Evolutionary conservation across 257 asterid species (phyloP).

Genomic region (Perilla frutescens): DNA sequence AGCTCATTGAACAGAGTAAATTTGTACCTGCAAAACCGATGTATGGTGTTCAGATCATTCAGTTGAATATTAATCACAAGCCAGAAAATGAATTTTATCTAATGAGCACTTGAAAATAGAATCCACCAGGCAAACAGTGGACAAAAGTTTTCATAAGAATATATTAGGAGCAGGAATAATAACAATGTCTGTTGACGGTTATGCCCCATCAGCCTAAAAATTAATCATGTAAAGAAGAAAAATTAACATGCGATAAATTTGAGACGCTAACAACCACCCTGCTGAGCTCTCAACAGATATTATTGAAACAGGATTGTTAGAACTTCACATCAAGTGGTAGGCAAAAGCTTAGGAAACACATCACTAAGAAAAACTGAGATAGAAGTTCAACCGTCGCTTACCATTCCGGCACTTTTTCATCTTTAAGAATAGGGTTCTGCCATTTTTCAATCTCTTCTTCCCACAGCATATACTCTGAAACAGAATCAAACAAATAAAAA

Average conservation of each 20-base stretch:
- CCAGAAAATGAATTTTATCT: background rate
- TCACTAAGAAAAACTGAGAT: background rate
- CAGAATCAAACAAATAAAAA: conserved; percentile 22
- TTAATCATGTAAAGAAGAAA: background rate
- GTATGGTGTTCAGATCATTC: background rate
- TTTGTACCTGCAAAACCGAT: conserved; percentile 77
- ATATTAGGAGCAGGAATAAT: background rate
- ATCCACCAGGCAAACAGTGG: background rate
- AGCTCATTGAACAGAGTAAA: conserved; percentile 98
- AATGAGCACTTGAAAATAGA: background rate
- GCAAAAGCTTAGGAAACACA: too few species aligned
- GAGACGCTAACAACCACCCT: conserved; percentile 10
- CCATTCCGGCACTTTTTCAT: conserved; percentile 93
- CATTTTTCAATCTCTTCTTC: conserved; percentile 99
- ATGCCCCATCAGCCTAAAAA: background rate
- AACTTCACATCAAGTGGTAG: too few species aligned
- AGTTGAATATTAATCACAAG: conserved; percentile 12
- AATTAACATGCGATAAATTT: background rate
- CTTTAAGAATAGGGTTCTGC: conserved; percentile 92
- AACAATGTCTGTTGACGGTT: background rate
- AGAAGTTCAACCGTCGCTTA: conserved; percentile 42
- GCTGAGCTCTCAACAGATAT: background rate
- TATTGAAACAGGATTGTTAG: background rate
- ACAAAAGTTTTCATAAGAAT: background rate
- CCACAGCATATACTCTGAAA: conserved; percentile 87